Conservation (phyloP, 1,139 yeast genomes). For the Hyphopichia burtonii region DNA sequence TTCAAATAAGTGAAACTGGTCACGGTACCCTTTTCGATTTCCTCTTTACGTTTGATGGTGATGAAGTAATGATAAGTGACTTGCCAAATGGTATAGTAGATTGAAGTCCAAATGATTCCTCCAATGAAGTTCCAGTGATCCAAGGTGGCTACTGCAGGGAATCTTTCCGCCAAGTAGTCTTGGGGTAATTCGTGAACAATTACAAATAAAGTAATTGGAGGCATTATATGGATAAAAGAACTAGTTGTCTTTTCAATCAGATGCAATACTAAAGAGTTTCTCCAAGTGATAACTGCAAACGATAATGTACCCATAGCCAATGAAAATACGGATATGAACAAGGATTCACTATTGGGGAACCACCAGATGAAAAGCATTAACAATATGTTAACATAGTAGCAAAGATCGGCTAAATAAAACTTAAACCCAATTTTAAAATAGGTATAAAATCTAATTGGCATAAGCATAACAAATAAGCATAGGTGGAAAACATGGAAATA, state of each 20-base stretch:
- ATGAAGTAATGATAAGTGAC: slow-evolving; percentile 86
- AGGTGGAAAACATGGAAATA: slow-evolving; percentile 79
- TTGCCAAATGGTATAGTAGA: slow-evolving; percentile 94
- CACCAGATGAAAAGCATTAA: slow-evolving; percentile 77
- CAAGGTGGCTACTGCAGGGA: slow-evolving; percentile 75
- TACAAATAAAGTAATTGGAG: slow-evolving; percentile 85
- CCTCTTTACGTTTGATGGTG: slow-evolving; percentile 72
- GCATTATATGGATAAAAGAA: slow-evolving; percentile 86
- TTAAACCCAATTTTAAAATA: slow-evolving; percentile 79
- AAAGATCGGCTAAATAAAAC: slow-evolving; percentile 87
- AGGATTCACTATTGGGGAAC: slow-evolving; percentile 66
- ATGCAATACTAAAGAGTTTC: slow-evolving; percentile 89
- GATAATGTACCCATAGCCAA: slow-evolving; percentile 85
- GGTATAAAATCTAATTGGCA: slow-evolving; percentile 85
- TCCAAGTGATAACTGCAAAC: slow-evolving; percentile 95
- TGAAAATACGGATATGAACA: slow-evolving; percentile 82
- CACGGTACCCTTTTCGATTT: slow-evolving; percentile 81
- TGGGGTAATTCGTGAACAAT: slow-evolving; percentile 75
- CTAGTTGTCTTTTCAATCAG: slow-evolving; percentile 92
- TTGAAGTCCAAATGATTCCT: slow-evolving; percentile 76
- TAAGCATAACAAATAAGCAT: slow-evolving; percentile 53
- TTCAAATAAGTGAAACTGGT: slow-evolving; percentile 88
- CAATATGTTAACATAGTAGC: slow-evolving; percentile 83
- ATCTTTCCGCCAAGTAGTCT: slow-evolving; percentile 55
- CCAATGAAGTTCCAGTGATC: slow-evolving; percentile 68